Evolutionary conservation across 306 rosid genomes (phyloP), one percentile per base, ranked within the genome.

Genomic region (Oxytropis ochrocephala): DNA sequence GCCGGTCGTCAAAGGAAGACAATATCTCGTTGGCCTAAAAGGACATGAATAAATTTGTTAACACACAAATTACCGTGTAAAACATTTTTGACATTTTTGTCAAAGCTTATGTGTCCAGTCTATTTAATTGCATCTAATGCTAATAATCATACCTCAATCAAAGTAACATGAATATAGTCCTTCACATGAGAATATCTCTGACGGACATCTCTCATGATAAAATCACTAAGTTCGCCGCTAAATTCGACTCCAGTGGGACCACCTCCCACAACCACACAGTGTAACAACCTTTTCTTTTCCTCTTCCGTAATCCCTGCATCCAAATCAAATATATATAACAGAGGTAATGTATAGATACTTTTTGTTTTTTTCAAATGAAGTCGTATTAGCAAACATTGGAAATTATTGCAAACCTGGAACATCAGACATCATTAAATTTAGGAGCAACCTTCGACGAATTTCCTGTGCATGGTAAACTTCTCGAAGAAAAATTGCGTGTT

Each of bases 211-310:
- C 70, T 91, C 67, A 64, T 75, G 75, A 91, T 94, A 79, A 91
- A 94, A 77, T 94, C 99, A 87, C 97, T 91, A 38, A 94, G 96
- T 79, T 94, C 99, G 47, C 99, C 97, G 21, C 99, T 94, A 85
- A 94, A 94, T 75, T 94, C 99, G 32, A 94, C 99, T 74, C 97
- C 99, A 1, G 99, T 94, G 27, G 97, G 99, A 75, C 99, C 99
- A 30, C 99, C 99, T 70, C 99, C 99, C 12, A 94, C 97, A 49
- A 94, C 97, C 69, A 94, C 99, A 66, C 95, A 94, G 57, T 94
- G 99, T 59, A 94, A 80, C 63, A 94, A 91, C 79, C 97, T 83
- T 38, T 42, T 33, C 48, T 94, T 94, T 78, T 94, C 99, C 64
- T 80, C 92, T 76, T 87, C 89, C 0, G 78, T 21, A 51, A 94